These are phyloP conservation scores for Termitomyces sp. DNA, from an alignment of 768 basidiomycete species.

Conservation along the genomic window DNA sequence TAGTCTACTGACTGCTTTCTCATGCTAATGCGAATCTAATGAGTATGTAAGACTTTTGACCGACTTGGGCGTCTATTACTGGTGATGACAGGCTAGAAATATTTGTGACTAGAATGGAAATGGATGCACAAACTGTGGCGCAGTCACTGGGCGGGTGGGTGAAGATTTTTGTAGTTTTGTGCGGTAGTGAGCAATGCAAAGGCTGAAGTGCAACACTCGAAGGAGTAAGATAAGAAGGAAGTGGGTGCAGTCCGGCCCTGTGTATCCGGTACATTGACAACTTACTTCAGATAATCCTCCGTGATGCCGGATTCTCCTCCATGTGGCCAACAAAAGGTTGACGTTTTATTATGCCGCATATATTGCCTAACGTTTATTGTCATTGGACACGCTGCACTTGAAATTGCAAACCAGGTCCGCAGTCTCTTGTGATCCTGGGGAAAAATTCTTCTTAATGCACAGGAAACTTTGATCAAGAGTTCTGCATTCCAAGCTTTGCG, in stretches of 20 bases:
- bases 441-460: background rate
- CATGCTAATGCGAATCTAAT: background rate
- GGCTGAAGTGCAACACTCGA: background rate
- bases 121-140: conserved; percentile 10
- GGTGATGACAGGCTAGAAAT: too few relatives aligned
- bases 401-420: background rate
- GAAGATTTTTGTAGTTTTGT: background rate
- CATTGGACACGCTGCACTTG: too few relatives aligned
- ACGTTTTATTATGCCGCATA: background rate
- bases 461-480: background rate
- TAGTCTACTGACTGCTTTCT: background rate
- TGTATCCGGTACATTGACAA: background rate
- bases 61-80: background rate
- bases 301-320: background rate
- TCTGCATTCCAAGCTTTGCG: background rate
- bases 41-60: background rate
- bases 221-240: background rate
- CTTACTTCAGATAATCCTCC: background rate
- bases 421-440: background rate
- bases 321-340: background rate
- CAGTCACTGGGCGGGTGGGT: background rate
- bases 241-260: background rate
- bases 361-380: background rate
- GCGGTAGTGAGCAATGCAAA: background rate
- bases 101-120: background rate